phyloP scores from a whole-genome alignment of 1,139 yeast species.

The Yamadazyma atmosphaerica region DNA sequence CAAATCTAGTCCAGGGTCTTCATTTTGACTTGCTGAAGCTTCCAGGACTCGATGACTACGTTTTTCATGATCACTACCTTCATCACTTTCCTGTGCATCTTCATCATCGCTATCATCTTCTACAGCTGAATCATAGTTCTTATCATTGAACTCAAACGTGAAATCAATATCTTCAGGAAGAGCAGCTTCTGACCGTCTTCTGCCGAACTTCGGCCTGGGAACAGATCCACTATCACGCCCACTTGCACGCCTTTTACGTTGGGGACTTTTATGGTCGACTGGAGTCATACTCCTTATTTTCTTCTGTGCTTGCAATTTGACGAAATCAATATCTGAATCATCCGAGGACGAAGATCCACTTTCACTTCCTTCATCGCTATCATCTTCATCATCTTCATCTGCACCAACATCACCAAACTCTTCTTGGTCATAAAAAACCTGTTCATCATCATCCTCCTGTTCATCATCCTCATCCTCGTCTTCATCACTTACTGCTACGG shows the following conservation, averaged over 20 bases:
- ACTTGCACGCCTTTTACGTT: conserved; percentile 9
- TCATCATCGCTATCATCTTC: conserved; percentile 21
- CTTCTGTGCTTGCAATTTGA: conserved; percentile 65
- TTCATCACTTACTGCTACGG: conserved; percentile 3
- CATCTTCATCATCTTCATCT: conserved; percentile 25
- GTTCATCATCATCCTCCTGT: conserved; percentile 10
- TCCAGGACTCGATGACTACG: too few relatives aligned
- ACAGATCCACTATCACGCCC: conserved; percentile 21
- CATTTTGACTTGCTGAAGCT: conserved; percentile 33
- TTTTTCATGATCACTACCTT: too few relatives aligned
- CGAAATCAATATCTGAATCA: conserved; percentile 72
- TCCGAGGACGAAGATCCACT: conserved; percentile 44
- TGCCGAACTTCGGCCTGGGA: conserved; percentile 31
- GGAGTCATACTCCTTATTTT: conserved; percentile 56
- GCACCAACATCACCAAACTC: conserved; percentile 28
- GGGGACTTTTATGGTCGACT: conserved; percentile 6
- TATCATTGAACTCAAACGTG: conserved; percentile 55
- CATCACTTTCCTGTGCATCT: neutral
- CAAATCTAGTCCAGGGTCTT: conserved; percentile 52
- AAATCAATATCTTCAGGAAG: conserved; percentile 55
- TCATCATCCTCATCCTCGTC: conserved; percentile 26
- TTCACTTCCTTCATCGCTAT: conserved; percentile 25
- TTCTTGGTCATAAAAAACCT: conserved; percentile 23
- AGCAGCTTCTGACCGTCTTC: conserved; percentile 41
- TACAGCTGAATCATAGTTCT: conserved; percentile 19